Evolutionary conservation across 1,284 basidiomycete genomes (phyloP), one percentile per base, ranked within the genome.

Genomic region (Chalciporus piperatoides): DNA sequence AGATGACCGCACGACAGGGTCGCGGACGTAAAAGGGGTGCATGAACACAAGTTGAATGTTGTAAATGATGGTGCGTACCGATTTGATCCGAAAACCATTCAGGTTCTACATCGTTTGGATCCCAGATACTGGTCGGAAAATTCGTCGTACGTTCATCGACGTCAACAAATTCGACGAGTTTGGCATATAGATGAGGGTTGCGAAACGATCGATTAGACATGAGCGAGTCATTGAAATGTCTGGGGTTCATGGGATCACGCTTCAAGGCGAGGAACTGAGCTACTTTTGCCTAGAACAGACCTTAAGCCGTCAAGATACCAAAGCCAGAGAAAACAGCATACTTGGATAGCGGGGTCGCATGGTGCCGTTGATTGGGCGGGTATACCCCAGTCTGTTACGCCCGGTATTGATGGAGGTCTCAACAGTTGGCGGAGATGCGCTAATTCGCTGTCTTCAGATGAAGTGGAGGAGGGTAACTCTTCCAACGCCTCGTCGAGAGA

Each of bases 201-300:
- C 92, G 85, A 69, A 97, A 98, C 0, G 91, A 82, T 23, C 91
- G 85, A 56, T 89, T 92, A 7, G 83, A 79, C 81, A 95, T 88
- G 30, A 99, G 79, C 0, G 90, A 90, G 64, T 93, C 90, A 67
- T 98, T 98, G 73, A 97, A 97, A 64, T 97, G 94, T 55, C 85
- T 85, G n/a, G 87, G 81, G 49, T 81, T 77, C 4, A 54, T 56
- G 3, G 77, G 63, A 55, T 84, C 76, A 42, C 64, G 72, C 67
- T 92, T 96, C 49, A 93, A 79, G 5, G 72, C 65, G 51, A 82
- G 79, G 61, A 89, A 98, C 52, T 86, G 84, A 0, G 79, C 70
- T 14, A 94, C 77, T 67, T 95, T 95, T 2, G 80, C 76, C 91
- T 94, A 60, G 36, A 39, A 28, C 25, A 19, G 15, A 38, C 40